Evolutionary conservation across 140 eudicot species (phyloP), one percentile per base, ranked within the genome.

Genomic region (Anethum foeniculum): DNA sequence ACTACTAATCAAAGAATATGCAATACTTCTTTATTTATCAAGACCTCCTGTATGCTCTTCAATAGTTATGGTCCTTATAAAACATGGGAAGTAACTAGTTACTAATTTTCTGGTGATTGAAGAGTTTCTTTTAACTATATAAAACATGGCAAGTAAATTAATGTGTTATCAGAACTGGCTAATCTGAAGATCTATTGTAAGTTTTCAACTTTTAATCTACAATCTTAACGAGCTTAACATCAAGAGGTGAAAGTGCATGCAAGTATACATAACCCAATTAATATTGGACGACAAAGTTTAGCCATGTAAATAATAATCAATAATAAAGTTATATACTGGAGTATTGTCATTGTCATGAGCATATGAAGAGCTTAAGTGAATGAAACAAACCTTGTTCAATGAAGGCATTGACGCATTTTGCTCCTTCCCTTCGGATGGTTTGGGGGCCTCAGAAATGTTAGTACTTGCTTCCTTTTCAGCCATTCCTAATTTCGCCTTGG

Each of bases 401-500:
- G 73, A 49, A 81, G 82, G 68, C 68, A 64, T 46, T 82, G 56
- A 41, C 3, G 56, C 21, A 75, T 71, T 46, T 27, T 77, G 49
- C 76, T 84, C 86, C 65, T 81, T 74, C 32, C 71, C 77, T 23
- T 75, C 67, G 6, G 80, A 80, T 48, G 64, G 87, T 76, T 80
- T 81, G 16, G 91, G 89, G 16, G 92, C 71, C 64, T 80, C 92
- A 1, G 90, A 71, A 73, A 84, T 79, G 68, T 85, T 82, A 82
- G 85, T 83, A 76, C 80, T 81, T 36, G 91, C 84, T 74, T 44
- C 58, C 78, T 80, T 88, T 34, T 86, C 92, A 27, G 72, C 83
- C 68, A 41, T 86, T 14, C 84, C 88, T 41, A 91, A 86, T 84
- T 93, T 88, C 86, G 88, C 94, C 81, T 80, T 87, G 0, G 93